These are phyloP conservation scores for Puccinia horiana DNA, from an alignment of 1,284 basidiomycete species.

Conservation along the genomic window DNA sequence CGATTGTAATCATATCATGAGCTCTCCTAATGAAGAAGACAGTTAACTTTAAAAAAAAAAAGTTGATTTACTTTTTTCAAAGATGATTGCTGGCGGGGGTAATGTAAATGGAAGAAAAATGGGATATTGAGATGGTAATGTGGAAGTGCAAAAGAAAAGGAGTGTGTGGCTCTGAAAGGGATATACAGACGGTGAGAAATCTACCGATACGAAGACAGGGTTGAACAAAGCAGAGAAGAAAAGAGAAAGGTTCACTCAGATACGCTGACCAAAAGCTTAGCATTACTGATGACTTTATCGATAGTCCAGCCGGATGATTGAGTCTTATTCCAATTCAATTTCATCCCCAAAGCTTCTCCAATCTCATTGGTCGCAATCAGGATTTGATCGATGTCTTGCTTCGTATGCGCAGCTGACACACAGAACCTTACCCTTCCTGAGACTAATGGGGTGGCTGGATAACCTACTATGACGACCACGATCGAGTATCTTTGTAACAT, in stretches of 20 bases:
- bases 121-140: too few relatives aligned
- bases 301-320: background rate
- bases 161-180: too few relatives aligned
- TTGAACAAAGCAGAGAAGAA: background rate
- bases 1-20: too few relatives aligned
- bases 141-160: too few relatives aligned
- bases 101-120: too few relatives aligned
- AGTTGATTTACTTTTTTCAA: too few relatives aligned
- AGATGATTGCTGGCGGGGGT: too few relatives aligned
- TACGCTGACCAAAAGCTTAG: background rate
- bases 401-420: conserved; percentile 90
- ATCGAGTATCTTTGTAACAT: conserved; percentile 51
- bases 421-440: conserved; percentile 91
- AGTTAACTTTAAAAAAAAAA: too few relatives aligned
- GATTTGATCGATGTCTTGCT: conserved; percentile 88
- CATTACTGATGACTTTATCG: conserved; percentile 19
- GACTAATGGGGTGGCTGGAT: conserved; percentile 85
- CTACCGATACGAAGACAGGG: background rate
- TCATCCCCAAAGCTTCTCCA: conserved; percentile 79
- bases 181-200: too few relatives aligned
- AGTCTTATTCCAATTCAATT: conserved; percentile 53
- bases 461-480: conserved; percentile 57
- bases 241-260: background rate
- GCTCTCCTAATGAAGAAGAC: too few relatives aligned
- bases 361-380: conserved; percentile 89